Evolutionary conservation across 1,284 basidiomycete genomes (phyloP).

Genomic region (Microbotryum silenes-acaulis): DNA sequence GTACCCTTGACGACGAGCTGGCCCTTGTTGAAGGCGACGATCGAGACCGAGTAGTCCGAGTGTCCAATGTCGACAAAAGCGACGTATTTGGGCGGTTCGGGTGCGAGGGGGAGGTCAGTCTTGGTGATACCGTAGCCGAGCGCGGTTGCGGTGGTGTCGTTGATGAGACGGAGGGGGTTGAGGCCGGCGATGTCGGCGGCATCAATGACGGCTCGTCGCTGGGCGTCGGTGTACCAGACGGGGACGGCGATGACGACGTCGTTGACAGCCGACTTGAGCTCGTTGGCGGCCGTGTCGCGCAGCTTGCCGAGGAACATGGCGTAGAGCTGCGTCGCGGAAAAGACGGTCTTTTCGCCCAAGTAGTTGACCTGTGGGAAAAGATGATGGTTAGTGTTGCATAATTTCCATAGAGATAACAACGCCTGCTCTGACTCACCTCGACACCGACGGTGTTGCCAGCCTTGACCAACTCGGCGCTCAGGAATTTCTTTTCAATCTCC

Average conservation of each 20-base stretch:
- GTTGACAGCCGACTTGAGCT: constrained; percentile 74
- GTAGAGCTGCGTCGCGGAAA: constrained; percentile 77
- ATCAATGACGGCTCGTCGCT: constrained; percentile 77
- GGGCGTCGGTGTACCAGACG: constrained; percentile 87
- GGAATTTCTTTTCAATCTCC: constrained; percentile 76
- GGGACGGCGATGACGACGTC: constrained; percentile 91
- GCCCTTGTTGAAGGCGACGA: constrained; percentile 87
- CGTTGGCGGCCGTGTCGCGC: constrained; percentile 69
- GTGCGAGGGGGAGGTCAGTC: constrained; percentile 70
- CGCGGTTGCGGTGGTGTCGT: constrained; percentile 85
- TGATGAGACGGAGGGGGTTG: constrained; percentile 83
- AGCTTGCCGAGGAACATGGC: constrained; percentile 81
- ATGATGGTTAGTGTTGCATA: neutral
- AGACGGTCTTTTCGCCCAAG: constrained; percentile 65
- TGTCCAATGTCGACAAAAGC: constrained; percentile 90
- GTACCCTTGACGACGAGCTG: constrained; percentile 75
- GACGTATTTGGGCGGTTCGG: constrained; percentile 72
- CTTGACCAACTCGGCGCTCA: constrained; percentile 76
- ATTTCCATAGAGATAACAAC: too few species aligned
- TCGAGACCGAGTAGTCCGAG: constrained; percentile 71
- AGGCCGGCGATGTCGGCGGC: constrained; percentile 79
- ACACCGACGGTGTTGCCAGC: constrained; percentile 69
- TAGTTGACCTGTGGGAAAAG: constrained; percentile 61
- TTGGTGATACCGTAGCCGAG: constrained; percentile 96
- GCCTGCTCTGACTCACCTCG: constrained; percentile 52